phyloP scores from a whole-genome alignment of 164 flowering plant species.

The Hamamelis virginiana region DNA sequence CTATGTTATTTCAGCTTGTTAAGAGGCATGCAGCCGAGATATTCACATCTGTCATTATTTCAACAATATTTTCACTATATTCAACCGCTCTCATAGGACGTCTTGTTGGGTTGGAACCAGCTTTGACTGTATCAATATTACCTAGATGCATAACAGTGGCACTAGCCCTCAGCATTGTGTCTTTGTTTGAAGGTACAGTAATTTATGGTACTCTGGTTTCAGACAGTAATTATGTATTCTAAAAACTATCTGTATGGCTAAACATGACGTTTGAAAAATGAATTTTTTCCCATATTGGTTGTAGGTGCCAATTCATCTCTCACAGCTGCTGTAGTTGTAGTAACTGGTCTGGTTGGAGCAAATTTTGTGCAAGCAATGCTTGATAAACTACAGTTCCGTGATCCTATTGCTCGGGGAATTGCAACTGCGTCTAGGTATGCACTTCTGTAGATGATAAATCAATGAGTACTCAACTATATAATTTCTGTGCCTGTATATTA shows the following conservation, averaged over 20 bases:
- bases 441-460: background rate
- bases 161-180: conserved; percentile 93
- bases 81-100: conserved; percentile 93
- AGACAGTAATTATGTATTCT: background rate
- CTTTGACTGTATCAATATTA: conserved; percentile 74
- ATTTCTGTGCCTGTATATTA: background rate
- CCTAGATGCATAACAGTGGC: conserved; percentile 99
- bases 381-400: conserved; percentile 68
- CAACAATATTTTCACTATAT: conserved; percentile 86
- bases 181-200: conserved; percentile 83
- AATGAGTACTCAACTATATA: background rate
- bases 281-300: conserved; percentile 18
- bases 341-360: conserved; percentile 93
- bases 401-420: conserved; percentile 97
- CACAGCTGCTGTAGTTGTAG: conserved; percentile 91
- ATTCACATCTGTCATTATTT: conserved; percentile 76
- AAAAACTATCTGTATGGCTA: background rate
- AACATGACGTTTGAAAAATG: background rate
- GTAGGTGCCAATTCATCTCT: conserved; percentile 86
- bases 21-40: conserved; percentile 99
- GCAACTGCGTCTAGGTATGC: conserved; percentile 96
- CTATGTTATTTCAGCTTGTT: conserved; percentile 60
- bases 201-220: background rate
- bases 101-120: conserved; percentile 68
- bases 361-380: conserved; percentile 88